phyloP scores from a whole-genome alignment of 192 early-diverging fungal species.

The Gaertneriomyces sp. region DNA sequence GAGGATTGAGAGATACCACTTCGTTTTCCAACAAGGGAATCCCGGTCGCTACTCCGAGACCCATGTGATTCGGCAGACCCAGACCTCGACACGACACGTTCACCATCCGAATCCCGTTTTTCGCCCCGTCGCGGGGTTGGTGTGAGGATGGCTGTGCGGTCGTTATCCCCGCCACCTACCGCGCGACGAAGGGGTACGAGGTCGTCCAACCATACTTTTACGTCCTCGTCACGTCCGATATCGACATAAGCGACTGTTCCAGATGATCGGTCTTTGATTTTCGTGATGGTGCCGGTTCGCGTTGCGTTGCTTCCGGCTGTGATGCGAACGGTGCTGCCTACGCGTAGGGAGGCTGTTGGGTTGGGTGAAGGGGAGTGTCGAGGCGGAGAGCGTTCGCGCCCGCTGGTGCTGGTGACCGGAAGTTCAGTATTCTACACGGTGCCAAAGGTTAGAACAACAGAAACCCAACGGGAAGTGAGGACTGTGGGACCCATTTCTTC shows the following conservation, averaged over 20 bases:
- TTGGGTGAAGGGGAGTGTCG: background rate
- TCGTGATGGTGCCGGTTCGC: slow-evolving; percentile 12
- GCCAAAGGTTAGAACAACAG: background rate
- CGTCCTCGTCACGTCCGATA: background rate
- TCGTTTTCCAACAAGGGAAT: too few species aligned
- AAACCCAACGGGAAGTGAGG: background rate
- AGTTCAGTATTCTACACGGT: background rate
- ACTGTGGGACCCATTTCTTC: background rate
- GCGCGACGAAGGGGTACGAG: background rate
- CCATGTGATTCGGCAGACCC: background rate
- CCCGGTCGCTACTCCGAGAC: too few species aligned
- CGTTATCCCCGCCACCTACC: background rate
- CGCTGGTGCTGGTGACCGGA: background rate
- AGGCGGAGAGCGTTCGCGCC: background rate
- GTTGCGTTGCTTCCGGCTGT: slow-evolving; percentile 24
- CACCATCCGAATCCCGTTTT: slow-evolving; percentile 4
- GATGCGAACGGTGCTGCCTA: slow-evolving; percentile 16
- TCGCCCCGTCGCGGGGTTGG: background rate
- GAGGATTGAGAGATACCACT: background rate
- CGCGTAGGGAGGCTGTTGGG: background rate
- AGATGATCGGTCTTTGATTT: slow-evolving; percentile 21
- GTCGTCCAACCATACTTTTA: slow-evolving; percentile 31
- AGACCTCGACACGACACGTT: background rate
- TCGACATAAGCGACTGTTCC: slow-evolving; percentile 29
- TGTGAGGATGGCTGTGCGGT: background rate